phyloP scores from a whole-genome alignment of 345 rosid genomes.

The Murraya paniculata region DNA sequence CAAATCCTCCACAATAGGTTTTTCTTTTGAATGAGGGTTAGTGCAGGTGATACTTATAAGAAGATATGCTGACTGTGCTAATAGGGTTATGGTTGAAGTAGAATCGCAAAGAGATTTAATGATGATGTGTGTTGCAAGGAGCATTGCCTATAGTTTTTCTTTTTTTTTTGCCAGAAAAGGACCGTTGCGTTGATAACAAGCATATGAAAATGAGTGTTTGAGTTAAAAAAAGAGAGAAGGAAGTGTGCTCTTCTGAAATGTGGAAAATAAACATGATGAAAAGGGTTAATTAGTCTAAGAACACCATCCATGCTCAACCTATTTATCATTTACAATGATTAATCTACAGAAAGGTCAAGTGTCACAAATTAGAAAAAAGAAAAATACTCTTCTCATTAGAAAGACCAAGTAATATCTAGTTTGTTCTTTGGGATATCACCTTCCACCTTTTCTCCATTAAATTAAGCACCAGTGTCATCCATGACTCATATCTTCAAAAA shows the following conservation, averaged over 20 bases:
- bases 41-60: not conserved
- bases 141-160: not conserved
- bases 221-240: not conserved
- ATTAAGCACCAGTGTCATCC: not conserved
- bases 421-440: not conserved
- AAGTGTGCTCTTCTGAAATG: not conserved
- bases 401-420: not conserved
- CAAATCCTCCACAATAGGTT: not conserved
- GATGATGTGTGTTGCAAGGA: not conserved
- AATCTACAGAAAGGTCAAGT: not conserved
- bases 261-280: not conserved
- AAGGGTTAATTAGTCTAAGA: slow-evolving; percentile 1
- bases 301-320: not conserved
- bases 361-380: not conserved
- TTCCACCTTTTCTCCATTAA: not conserved
- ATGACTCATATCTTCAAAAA: not conserved
- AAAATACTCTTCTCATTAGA: not conserved
- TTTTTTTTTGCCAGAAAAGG: too few species aligned
- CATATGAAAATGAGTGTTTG: not conserved
- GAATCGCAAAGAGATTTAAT: not conserved
- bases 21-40: not conserved
- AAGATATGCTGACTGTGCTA: not conserved
- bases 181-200: not conserved
- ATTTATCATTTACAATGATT: not conserved
- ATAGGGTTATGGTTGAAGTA: not conserved